Evolutionary conservation across 306 rosid genomes (phyloP).

Genomic region (Begonia fuchsioides): DNA sequence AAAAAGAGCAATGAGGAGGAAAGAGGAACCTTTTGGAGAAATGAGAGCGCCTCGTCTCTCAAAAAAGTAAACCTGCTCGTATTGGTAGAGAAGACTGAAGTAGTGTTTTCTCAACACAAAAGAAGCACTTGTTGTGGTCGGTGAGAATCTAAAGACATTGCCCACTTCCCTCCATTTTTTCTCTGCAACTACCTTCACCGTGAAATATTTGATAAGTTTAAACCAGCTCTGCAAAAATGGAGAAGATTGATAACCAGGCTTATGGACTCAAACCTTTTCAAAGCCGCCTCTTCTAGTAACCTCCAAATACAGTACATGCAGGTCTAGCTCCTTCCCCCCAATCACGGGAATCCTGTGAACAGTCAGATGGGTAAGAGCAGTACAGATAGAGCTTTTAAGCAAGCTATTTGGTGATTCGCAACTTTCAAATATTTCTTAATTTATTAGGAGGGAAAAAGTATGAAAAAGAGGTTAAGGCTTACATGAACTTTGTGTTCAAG

Average conservation of each 20-base stretch:
- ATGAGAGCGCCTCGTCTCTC: conserved; percentile 43
- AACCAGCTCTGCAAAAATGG: no score
- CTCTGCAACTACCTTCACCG: conserved; percentile 69
- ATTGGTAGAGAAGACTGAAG: conserved; percentile 63
- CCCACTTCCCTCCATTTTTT: conserved; percentile 99
- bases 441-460: neutral
- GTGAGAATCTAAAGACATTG: conserved; percentile 56
- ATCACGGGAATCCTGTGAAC: conserved; percentile 80
- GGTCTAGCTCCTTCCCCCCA: conserved; percentile 92
- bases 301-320: conserved; percentile 77
- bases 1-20: neutral
- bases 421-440: neutral
- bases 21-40: conserved; percentile 35
- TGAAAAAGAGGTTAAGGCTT: conserved; percentile 8
- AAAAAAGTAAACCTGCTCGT: conserved; percentile 75
- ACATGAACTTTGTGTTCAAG: conserved; percentile 81
- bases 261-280: conserved; percentile 36
- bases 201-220: neutral
- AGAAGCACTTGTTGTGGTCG: conserved; percentile 91
- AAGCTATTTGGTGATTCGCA: neutral
- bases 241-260: neutral
- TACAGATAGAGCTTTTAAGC: no score
- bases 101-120: conserved; percentile 83
- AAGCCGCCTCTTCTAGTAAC: conserved; percentile 82
- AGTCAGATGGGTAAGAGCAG: neutral